Conservation (phyloP, 1,139 yeast genomes). For the Suhomyces kunorum region DNA sequence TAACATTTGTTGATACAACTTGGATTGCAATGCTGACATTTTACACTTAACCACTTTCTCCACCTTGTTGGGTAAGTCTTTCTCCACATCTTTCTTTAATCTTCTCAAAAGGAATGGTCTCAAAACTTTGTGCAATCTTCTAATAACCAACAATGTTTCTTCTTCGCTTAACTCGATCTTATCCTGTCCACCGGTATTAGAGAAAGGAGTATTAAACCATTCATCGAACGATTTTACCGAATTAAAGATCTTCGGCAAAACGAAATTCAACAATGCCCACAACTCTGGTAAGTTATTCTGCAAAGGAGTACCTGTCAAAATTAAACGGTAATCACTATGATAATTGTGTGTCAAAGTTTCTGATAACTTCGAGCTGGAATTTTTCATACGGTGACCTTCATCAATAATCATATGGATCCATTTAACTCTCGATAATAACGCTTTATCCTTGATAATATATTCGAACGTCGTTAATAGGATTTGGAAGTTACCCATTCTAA, state of each 20-base stretch:
- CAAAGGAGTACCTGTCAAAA: slow-evolving; percentile 85
- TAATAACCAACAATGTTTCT: slow-evolving; percentile 88
- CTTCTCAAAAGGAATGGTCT: slow-evolving; percentile 94
- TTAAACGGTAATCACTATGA: slow-evolving; percentile 73
- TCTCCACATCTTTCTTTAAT: slow-evolving; percentile 95
- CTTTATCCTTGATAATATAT: slow-evolving; percentile 73
- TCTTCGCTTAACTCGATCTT: slow-evolving; percentile 82
- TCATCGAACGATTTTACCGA: slow-evolving; percentile 86
- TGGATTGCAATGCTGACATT: slow-evolving; percentile 82
- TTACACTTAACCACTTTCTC: slow-evolving; percentile 95
- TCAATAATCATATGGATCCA: slow-evolving; percentile 90
- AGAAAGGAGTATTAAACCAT: slow-evolving; percentile 86
- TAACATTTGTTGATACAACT: slow-evolving; percentile 78
- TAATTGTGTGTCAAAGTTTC: slow-evolving; percentile 70
- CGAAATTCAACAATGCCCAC: slow-evolving; percentile 81
- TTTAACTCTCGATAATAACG: slow-evolving; percentile 62
- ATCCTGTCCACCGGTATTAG: slow-evolving; percentile 79
- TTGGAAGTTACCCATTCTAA: slow-evolving; percentile 68
- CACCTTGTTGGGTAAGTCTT: slow-evolving; percentile 92
- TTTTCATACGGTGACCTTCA: slow-evolving; percentile 89
- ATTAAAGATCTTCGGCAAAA: slow-evolving; percentile 76
- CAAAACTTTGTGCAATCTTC: slow-evolving; percentile 94
- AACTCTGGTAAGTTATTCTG: slow-evolving; percentile 84
- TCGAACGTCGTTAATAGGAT: slow-evolving; percentile 79
- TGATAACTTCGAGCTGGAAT: slow-evolving; percentile 72